Evolutionary conservation across 164 flowering plant genomes (phyloP), one percentile per base, ranked within the genome.

Genomic region (Santalum album): DNA sequence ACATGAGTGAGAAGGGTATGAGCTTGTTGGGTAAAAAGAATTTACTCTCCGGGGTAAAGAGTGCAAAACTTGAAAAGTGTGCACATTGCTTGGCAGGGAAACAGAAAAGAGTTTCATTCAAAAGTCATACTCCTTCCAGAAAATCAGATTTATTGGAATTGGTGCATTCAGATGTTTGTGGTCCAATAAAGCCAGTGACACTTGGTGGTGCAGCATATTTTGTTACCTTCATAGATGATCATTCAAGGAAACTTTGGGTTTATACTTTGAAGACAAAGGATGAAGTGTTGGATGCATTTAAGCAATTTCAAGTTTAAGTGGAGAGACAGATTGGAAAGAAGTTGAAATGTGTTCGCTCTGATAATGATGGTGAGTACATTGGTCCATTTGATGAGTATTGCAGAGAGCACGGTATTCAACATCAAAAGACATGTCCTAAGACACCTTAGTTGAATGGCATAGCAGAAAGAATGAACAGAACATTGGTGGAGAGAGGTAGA

Each of bases 311-410:
- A 1, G 22, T 14, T 9, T 6, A 3, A 23, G 56, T 63, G 16
- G 67, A 64, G 35, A 51, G 57, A 39, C 40, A 57, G 21, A 57
- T 23, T 1, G 53, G 56, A 19, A 51, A 52, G 51, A 57, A 64
- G 27, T 25, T 64, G 12, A 64, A 57, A 20, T 64, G 57, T 35
- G 24, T 51, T 15, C 36, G 53, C 1, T 43, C 38, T 1, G 51
- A 64, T 36, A 64, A 57, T 57, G 56, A 57, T 1, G 62, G 62
- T 4, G 57, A 57, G 25, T 51, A 42, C 18, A 40, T 11, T 23
- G 61, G 38, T 1, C 39, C 35, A 3, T 53, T 60, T 45, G 19
- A 56, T 43, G 51, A 1, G 7, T 50, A 63, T 35, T 56, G 61
- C 23, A 27, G 15, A 12, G 7, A 21, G 9, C 56, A 56, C 0